phyloP scores from a whole-genome alignment of 352 stramenopile species.

The Globisporangium takayamanum region DNA sequence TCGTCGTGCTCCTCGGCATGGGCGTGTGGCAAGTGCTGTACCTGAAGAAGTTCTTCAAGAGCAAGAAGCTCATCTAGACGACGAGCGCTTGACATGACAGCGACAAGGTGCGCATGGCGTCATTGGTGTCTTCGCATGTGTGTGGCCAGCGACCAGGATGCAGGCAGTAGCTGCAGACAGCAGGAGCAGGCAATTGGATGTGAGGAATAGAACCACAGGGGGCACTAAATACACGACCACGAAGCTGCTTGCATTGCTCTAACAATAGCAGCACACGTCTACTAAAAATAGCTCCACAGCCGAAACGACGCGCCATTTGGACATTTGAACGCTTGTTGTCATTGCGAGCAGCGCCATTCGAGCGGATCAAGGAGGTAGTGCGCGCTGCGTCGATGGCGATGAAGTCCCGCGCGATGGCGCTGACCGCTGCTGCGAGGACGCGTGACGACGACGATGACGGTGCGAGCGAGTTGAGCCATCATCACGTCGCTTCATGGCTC shows the following conservation, averaged over 20 bases:
- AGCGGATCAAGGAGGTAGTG: neutral
- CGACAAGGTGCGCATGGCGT: no score
- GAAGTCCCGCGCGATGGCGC: no score
- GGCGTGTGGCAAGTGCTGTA: conserved; percentile 87
- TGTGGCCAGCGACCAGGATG: neutral
- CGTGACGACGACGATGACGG: neutral
- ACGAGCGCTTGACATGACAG: no score
- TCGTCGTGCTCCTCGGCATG: conserved; percentile 79
- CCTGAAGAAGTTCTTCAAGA: conserved; percentile 91
- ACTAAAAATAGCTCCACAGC: neutral
- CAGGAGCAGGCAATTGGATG: neutral
- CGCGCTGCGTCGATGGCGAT: neutral
- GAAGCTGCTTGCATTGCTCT: neutral
- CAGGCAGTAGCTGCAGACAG: neutral
- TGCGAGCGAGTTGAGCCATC: neutral
- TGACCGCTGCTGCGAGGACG: neutral
- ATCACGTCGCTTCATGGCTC: conserved; percentile 7
- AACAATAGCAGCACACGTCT: neutral
- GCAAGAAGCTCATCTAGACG: conserved; percentile 87
- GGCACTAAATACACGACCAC: neutral
- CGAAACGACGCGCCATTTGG: no score
- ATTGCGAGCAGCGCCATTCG: neutral
- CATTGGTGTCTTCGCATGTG: neutral
- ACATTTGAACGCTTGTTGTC: no score
- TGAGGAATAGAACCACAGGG: neutral